Base-by-base conservation (phyloP, 352 stramenopile genomes). In the Phytophthora tubulina region DNA sequence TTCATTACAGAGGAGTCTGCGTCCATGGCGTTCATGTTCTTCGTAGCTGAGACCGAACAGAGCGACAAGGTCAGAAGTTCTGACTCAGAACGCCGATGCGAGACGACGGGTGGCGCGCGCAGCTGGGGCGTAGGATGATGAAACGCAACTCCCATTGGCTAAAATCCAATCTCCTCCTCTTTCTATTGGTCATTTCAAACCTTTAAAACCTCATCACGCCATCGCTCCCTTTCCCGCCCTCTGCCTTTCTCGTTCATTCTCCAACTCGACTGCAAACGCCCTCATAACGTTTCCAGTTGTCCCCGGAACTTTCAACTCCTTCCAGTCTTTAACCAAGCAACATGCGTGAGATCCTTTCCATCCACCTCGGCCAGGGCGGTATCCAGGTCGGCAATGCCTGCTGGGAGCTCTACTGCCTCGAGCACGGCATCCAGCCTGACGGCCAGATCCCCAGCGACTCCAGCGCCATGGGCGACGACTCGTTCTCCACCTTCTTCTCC, bases 301-400 rank as follows among this genome's bases (percentile, higher is more conserved):
- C 13, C 50, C 57, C 45, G 41, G 66, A 63, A 55, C 30, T 35
- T 33, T 45, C 38, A 27, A 14, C 33, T 71, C 98, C 90, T 45
- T 14, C 5, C n/a, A 7, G 14, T 50, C n/a, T 50, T 6, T 30
- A 4, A 27, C 6, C 42, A 30, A 49, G 15, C 4, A 21, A 46
- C 13, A 46, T 50, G 39, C 39, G 39, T 46, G 39, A 46, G 9
- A 46, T 46, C 17, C 39, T 46, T 15, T 46, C 39, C 39, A 97
- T 99, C 76, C 97, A 99, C 82, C 89, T 99, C 66, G 95, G 96
- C 72, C 96, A 99, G 76, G 96, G 88, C 67, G 95, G 91, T 76
- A 85, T 95, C 74, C 87, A 95, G 63, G 57, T 72, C 13, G 89
- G 90, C 46, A 97, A 96, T 27, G 91, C 88, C 63, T 98, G 94